These are phyloP conservation scores for Tulasnella sp. DNA, from an alignment of 768 basidiomycete species.

Conservation along the genomic window DNA sequence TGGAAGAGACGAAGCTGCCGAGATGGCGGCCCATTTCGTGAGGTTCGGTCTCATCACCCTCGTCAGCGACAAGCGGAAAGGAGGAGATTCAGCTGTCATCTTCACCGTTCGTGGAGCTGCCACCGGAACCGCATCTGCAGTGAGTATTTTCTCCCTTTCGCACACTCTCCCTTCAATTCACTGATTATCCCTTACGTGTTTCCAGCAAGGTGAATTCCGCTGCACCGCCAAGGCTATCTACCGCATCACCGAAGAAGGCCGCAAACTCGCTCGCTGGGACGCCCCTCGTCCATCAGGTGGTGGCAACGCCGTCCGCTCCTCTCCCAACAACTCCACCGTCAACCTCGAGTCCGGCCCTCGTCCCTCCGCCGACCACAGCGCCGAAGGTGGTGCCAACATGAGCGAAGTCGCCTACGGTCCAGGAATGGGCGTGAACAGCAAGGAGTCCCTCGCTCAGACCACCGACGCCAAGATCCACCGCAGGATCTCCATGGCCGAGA, in stretches of 20 bases:
- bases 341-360: conserved; percentile 11
- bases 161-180: neutral
- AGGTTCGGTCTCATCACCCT: conserved; percentile 86
- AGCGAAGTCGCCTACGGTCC: conserved; percentile 18
- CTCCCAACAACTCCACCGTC: conserved; percentile 56
- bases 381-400: conserved; percentile 17
- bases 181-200: conserved; percentile 10
- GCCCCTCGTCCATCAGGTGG: conserved; percentile 33
- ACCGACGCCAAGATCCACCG: conserved; percentile 69
- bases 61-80: conserved; percentile 87
- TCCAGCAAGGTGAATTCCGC: conserved; percentile 80
- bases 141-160: conserved; percentile 28
- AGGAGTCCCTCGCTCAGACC: conserved; percentile 44
- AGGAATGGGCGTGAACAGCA: conserved; percentile 13
- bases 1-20: conserved; percentile 92
- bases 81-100: conserved; percentile 87
- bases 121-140: conserved; percentile 29
- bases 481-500: conserved; percentile 73
- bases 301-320: conserved; percentile 46
- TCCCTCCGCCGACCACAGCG: conserved; percentile 24
- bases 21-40: conserved; percentile 97
- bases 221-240: conserved; percentile 95
- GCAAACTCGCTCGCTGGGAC: conserved; percentile 82
- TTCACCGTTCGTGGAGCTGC: conserved; percentile 84
- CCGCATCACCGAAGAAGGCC: conserved; percentile 88